Percentiles rank a stretch among this genome's conserved stretches.
phyloP scores from a whole-genome alignment of 2,329 filamentous ascomycete genomes.

The Fusarium nanum region DNA sequence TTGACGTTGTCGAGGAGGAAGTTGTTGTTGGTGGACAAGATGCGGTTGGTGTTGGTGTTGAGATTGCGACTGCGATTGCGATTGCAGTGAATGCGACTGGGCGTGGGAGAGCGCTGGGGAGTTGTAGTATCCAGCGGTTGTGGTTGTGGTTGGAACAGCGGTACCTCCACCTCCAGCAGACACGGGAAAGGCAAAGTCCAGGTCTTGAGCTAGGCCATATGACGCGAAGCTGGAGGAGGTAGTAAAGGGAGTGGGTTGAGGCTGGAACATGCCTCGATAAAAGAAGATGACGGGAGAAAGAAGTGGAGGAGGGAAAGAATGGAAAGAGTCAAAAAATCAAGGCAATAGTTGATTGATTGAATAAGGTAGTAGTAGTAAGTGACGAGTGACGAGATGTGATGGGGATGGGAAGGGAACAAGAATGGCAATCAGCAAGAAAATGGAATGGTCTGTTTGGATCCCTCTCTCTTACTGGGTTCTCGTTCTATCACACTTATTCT shows the following conservation, averaged over 20 bases:
- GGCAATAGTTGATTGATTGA: conserved; percentile 12
- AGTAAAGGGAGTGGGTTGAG: conserved; percentile 62
- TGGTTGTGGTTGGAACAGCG: conserved; percentile 4
- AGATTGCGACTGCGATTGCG: conserved; percentile 18
- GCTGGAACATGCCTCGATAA: conserved; percentile 63
- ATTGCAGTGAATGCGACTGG: conserved; percentile 27
- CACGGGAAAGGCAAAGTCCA: conserved; percentile 45
- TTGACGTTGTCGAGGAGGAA: conserved; percentile 31
- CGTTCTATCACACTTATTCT: background rate
- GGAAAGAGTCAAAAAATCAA: conserved; percentile 19
- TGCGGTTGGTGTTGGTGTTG: conserved; percentile 16
- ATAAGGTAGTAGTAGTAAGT: background rate
- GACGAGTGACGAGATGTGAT: background rate
- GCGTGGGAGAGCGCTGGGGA: conserved; percentile 3
- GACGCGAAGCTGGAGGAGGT: conserved; percentile 55
- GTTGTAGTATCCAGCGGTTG: conserved; percentile 2
- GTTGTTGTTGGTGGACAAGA: conserved; percentile 21
- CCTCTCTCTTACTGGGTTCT: background rate
- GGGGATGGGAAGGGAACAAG: conserved; percentile 7
- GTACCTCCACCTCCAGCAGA: conserved; percentile 45
- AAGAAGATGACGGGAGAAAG: conserved; percentile 23
- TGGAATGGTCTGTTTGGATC: background rate
- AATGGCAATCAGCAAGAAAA: conserved; percentile 11
- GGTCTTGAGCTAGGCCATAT: conserved; percentile 54
- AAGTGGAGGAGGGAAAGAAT: conserved; percentile 14